These are phyloP conservation scores for Ganoderma boninense DNA, from an alignment of 1,284 basidiomycete genomes.

Conservation along the genomic window DNA sequence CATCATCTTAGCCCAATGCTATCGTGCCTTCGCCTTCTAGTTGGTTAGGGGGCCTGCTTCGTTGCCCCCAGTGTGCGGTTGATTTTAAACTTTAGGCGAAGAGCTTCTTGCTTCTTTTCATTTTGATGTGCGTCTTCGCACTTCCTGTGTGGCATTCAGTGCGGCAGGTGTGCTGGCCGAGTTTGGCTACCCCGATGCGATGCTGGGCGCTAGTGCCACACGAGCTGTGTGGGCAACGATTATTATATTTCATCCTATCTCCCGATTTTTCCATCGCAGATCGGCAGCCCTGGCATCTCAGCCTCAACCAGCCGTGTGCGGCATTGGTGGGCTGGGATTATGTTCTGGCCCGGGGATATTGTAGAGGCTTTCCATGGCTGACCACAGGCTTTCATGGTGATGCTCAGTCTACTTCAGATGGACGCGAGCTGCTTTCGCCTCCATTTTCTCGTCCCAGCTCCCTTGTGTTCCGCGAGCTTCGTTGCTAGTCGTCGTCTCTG, in stretches of 20 bases:
- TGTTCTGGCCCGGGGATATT: not conserved
- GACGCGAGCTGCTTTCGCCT: not conserved
- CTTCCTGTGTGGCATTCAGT: not conserved
- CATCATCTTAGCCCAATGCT: not conserved
- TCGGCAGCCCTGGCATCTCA: not conserved
- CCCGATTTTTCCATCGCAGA: not conserved
- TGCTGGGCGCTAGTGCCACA: not conserved
- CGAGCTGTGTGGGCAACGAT: not conserved
- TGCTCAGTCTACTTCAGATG: not conserved
- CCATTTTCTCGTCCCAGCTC: not conserved
- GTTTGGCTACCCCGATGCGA: not conserved
- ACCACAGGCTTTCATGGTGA: not conserved
- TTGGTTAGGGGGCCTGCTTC: not conserved
- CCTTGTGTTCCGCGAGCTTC: not conserved
- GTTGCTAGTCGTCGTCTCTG: not conserved
- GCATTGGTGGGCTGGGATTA: not conserved
- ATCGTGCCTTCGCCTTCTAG: not conserved
- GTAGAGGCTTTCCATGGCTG: slow-evolving; percentile 6
- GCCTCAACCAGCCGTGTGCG: not conserved
- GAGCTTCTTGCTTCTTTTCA: not conserved
- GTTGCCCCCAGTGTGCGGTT: not conserved
- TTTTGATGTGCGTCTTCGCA: not conserved
- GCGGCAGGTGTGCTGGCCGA: not conserved
- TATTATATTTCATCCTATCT: not conserved
- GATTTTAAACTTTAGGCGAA: not conserved